Conservation (phyloP, 306 rosid species). For the Pterocarpus macrocarpus region DNA sequence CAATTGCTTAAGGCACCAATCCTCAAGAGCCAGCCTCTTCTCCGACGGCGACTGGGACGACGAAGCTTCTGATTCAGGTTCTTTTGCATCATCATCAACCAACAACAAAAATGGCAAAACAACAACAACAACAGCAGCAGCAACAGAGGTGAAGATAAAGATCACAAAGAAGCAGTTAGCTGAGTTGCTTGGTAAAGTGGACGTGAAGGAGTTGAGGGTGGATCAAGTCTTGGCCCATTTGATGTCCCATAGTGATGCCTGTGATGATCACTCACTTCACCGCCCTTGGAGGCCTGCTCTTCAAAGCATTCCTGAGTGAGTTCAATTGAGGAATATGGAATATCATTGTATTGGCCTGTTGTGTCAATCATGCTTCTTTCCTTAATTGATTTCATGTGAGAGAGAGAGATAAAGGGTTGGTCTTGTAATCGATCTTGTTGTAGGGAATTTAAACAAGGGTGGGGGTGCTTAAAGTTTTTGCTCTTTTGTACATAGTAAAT, state of each 20-base stretch:
- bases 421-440: neutral
- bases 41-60: conserved; percentile 56
- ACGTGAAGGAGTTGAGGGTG: conserved; percentile 60
- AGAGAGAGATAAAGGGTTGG: neutral
- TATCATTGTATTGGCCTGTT: neutral
- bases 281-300: conserved; percentile 77
- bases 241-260: conserved; percentile 38
- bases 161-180: conserved; percentile 79
- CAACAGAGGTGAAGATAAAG: conserved; percentile 74
- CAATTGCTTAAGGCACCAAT: conserved; percentile 65
- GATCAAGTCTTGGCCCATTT: conserved; percentile 67
- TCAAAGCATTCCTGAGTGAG: conserved; percentile 74
- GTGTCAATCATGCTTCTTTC: neutral
- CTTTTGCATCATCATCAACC: neutral
- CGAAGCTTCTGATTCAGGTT: neutral
- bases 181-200: conserved; percentile 61
- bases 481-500: conserved; percentile 5
- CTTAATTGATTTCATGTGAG: neutral
- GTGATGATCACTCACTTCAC: conserved; percentile 41
- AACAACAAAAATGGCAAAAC: neutral
- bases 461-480: neutral
- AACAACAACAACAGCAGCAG: neutral
- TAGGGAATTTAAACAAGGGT: too few relatives aligned
- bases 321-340: neutral
- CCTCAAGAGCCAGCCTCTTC: neutral